phyloP scores from a whole-genome alignment of 2,329 filamentous ascomycete genomes.

The Gremmenia infestans region DNA sequence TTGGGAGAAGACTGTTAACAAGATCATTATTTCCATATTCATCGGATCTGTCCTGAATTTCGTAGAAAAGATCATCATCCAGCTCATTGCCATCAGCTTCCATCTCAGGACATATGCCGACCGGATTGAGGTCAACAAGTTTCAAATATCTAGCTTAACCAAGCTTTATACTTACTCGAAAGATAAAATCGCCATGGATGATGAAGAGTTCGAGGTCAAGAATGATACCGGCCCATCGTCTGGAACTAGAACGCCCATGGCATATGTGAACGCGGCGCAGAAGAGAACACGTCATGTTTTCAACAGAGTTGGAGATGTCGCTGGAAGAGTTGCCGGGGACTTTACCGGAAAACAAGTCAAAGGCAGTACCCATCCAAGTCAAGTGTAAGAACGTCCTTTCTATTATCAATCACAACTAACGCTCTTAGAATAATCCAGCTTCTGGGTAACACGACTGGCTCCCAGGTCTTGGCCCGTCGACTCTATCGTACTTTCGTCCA shows the following conservation, averaged over 20 bases:
- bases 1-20: conserved; percentile 79
- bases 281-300: conserved; percentile 71
- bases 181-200: conserved; percentile 60
- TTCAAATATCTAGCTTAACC: conserved; percentile 67
- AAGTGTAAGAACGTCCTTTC: conserved; percentile 48
- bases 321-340: conserved; percentile 81
- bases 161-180: conserved; percentile 63
- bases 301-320: conserved; percentile 78
- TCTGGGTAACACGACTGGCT: conserved; percentile 64
- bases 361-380: conserved; percentile 71
- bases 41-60: conserved; percentile 76
- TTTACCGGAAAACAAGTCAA: conserved; percentile 72
- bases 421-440: conserved; percentile 61
- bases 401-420: conserved; percentile 9
- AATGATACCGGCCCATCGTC: conserved; percentile 32
- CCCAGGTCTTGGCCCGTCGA: conserved; percentile 80
- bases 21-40: conserved; percentile 81
- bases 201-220: conserved; percentile 64
- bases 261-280: conserved; percentile 62
- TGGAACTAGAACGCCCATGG: conserved; percentile 63
- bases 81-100: conserved; percentile 91
- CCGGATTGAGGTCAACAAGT: conserved; percentile 87
- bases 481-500: conserved; percentile 81
- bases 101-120: conserved; percentile 87
- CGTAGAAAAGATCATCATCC: conserved; percentile 87